Evolutionary conservation across 768 basidiomycete genomes (phyloP).

Genomic region (Hericium erinaceus): DNA sequence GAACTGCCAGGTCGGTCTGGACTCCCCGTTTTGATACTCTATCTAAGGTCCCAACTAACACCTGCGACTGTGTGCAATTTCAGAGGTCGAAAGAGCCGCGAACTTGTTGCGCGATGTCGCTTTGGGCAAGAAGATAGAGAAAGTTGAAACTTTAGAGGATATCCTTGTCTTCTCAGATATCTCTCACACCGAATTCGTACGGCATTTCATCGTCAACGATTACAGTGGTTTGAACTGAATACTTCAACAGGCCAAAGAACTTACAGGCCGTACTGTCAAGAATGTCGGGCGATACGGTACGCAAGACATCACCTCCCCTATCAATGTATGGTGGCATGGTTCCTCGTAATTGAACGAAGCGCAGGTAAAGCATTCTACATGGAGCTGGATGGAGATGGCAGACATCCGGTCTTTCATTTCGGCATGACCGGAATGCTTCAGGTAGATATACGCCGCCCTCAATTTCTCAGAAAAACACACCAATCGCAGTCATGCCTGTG

Average conservation of each 20-base stretch:
- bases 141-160: constrained; percentile 53
- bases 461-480: not conserved
- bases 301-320: not conserved
- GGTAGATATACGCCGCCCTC: constrained; percentile 21
- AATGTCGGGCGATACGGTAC: constrained; percentile 47
- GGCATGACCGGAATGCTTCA: constrained; percentile 85
- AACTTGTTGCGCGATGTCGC: constrained; percentile 44
- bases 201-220: constrained; percentile 16
- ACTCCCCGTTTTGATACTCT: not conserved
- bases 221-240: constrained; percentile 2
- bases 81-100: constrained; percentile 67
- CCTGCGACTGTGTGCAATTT: not conserved
- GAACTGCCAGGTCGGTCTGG: constrained; percentile 7
- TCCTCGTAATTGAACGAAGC: not conserved
- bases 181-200: constrained; percentile 54
- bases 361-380: constrained; percentile 62
- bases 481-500: not conserved
- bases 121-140: constrained; percentile 40
- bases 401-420: constrained; percentile 65
- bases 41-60: constrained; percentile 22
- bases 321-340: not conserved
- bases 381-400: constrained; percentile 49
- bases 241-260: constrained; percentile 38
- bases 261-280: constrained; percentile 38
- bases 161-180: constrained; percentile 50